phyloP scores from a whole-genome alignment of 2,329 filamentous ascomycete species.

The Fonsecaea monophora region DNA sequence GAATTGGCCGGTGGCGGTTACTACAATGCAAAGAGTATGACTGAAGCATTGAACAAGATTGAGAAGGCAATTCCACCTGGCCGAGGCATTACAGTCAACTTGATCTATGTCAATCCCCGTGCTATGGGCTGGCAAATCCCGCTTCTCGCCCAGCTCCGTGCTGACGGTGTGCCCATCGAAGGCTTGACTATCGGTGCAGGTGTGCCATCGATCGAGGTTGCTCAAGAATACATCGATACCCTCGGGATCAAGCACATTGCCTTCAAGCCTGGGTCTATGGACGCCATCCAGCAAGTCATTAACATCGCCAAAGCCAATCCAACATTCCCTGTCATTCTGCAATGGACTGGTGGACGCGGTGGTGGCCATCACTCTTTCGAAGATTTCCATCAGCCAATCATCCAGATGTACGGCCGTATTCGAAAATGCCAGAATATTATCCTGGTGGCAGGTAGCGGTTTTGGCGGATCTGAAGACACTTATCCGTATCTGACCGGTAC shows the following conservation, averaged over 20 bases:
- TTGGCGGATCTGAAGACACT: constrained; percentile 86
- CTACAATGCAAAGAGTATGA: constrained; percentile 83
- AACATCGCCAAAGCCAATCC: constrained; percentile 96
- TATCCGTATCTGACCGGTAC: constrained; percentile 89
- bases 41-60: constrained; percentile 80
- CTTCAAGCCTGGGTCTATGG: constrained; percentile 90
- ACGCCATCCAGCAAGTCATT: constrained; percentile 86
- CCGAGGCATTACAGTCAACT: constrained; percentile 84
- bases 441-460: constrained; percentile 87
- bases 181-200: constrained; percentile 91
- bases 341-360: constrained; percentile 94
- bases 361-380: constrained; percentile 95
- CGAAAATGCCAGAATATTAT: constrained; percentile 86
- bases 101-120: constrained; percentile 88
- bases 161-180: constrained; percentile 88
- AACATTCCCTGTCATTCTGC: constrained; percentile 86
- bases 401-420: constrained; percentile 90
- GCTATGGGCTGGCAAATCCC: constrained; percentile 95
- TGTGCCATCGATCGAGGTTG: constrained; percentile 91
- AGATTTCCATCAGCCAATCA: constrained; percentile 90
- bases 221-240: constrained; percentile 91
- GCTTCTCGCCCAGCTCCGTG: constrained; percentile 76
- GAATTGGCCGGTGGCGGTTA: constrained; percentile 90
- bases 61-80: constrained; percentile 83
- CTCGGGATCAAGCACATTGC: constrained; percentile 90